Conservation (phyloP, 129 eudicot genomes). For the Scalesia atractyloides region DNA sequence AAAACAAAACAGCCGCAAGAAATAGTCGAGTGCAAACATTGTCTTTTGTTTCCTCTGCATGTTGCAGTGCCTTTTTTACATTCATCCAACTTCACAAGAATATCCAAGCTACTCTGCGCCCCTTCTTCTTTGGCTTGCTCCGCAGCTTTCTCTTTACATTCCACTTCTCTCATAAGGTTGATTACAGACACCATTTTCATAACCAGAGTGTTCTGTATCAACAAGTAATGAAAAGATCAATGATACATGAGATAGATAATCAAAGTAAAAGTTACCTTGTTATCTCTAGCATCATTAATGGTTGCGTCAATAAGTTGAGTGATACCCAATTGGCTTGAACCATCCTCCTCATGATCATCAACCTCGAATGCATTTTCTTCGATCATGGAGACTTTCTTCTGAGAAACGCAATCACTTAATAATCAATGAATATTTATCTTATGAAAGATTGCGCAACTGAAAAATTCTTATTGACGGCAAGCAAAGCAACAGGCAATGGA, state of each 20-base stretch:
- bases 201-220: conserved; percentile 49
- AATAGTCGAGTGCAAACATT: conserved; percentile 46
- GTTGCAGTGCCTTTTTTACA: conserved; percentile 42
- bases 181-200: conserved; percentile 49
- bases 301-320: background rate
- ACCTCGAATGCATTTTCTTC: background rate
- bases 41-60: conserved; percentile 69
- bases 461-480: too few relatives aligned
- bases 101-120: conserved; percentile 41
- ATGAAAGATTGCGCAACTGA: too few relatives aligned
- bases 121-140: conserved; percentile 56
- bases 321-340: background rate
- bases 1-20: background rate
- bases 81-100: conserved; percentile 46
- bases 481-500: too few relatives aligned
- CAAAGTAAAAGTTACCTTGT: background rate
- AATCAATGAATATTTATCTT: too few relatives aligned
- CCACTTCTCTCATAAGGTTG: conserved; percentile 62
- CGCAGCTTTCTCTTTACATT: conserved; percentile 56
- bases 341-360: too few relatives aligned
- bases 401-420: too few relatives aligned
- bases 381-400: too few relatives aligned
- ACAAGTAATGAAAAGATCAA: background rate
- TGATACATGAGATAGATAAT: background rate
- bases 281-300: conserved; percentile 2